Evolutionary conservation across 2,329 filamentous ascomycete species (phyloP), one percentile per base, ranked within the genome.

Genomic region (Fusarium udum): DNA sequence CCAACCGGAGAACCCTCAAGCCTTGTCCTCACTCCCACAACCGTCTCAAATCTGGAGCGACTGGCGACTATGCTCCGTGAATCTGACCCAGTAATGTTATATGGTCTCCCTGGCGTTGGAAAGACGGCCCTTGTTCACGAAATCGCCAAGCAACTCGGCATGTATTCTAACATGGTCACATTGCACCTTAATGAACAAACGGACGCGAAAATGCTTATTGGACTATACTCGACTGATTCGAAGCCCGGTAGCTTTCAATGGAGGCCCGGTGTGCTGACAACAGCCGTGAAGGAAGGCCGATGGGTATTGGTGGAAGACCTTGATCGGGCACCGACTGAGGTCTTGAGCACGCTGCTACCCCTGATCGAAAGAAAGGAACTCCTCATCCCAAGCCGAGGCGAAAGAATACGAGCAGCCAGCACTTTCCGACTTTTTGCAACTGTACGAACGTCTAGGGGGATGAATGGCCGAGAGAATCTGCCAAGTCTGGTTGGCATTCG

Each of bases 261-360:
- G 96, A 91, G 93, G 67, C 90, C 96, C 7, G 96, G 96, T 83
- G 93, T 98, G 26, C 85, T 99, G 75, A 98, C 96, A 0, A 97
- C 94, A 36, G 97, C 97, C 40, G 95, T 98, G 6, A 92, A 89
- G 78, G 95, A 99, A 85, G 97, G 96, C 22, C 89, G 95, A 78
- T 99, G 96, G 97, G 93, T 99, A 12, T 87, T 99, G 73, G 97
- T 99, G 67, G 97, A 99, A 82, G 97, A 99, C 81, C 87, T 99
- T 45, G 95, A 99, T 80, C 91, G 95, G 71, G 96, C 96, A 16
- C 96, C 97, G 9, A 95, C 94, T 74, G 96, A 99, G 82, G 93
- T 99, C 53, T 91, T 99, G 81, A 97, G 95, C 80, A 95, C 95
- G 20, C 88, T 99, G 34, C 86, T 99, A 32, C 96, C 97, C 15